phyloP scores from a whole-genome alignment of 2,329 filamentous ascomycete species.

The Alternaria alternata region DNA sequence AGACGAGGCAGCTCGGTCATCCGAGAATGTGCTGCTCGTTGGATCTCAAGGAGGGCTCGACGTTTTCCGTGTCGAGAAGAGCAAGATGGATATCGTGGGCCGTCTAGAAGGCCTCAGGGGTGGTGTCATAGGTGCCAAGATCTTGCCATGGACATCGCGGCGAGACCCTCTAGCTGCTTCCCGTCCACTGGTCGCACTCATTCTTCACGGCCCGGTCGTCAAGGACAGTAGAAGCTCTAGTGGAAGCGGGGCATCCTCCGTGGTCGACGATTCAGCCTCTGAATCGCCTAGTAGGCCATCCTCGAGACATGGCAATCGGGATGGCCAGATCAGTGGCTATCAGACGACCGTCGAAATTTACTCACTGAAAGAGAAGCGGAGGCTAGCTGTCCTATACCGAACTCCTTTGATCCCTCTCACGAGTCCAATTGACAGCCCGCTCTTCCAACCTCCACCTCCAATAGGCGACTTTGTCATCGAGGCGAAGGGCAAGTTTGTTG shows the following conservation, averaged over 20 bases:
- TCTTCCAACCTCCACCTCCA: constrained; percentile 74
- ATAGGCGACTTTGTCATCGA: constrained; percentile 77
- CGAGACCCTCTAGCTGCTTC: constrained; percentile 62
- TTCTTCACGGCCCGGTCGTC: constrained; percentile 78
- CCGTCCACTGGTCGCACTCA: constrained; percentile 79
- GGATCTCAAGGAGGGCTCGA: constrained; percentile 84
- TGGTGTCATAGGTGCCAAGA: constrained; percentile 81
- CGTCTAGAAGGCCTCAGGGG: constrained; percentile 80
- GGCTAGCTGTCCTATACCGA: constrained; percentile 76
- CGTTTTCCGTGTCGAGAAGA: constrained; percentile 75
- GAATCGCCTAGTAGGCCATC: constrained; percentile 49
- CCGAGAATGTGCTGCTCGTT: constrained; percentile 74
- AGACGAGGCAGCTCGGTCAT: constrained; percentile 52
- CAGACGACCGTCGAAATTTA: constrained; percentile 91
- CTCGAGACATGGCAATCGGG: constrained; percentile 38
- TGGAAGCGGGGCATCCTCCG: constrained; percentile 47
- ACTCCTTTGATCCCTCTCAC: constrained; percentile 69
- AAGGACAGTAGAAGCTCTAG: constrained; percentile 54
- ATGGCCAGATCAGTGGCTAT: constrained; percentile 65
- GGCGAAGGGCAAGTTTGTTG: constrained; percentile 74
- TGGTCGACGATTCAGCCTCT: constrained; percentile 47
- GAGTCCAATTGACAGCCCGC: constrained; percentile 64
- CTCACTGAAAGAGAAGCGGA: constrained; percentile 77
- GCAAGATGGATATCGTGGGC: constrained; percentile 73
- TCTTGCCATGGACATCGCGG: constrained; percentile 73